These are phyloP conservation scores for Turnera subulata DNA, from an alignment of 345 rosid species.

Conservation along the genomic window DNA sequence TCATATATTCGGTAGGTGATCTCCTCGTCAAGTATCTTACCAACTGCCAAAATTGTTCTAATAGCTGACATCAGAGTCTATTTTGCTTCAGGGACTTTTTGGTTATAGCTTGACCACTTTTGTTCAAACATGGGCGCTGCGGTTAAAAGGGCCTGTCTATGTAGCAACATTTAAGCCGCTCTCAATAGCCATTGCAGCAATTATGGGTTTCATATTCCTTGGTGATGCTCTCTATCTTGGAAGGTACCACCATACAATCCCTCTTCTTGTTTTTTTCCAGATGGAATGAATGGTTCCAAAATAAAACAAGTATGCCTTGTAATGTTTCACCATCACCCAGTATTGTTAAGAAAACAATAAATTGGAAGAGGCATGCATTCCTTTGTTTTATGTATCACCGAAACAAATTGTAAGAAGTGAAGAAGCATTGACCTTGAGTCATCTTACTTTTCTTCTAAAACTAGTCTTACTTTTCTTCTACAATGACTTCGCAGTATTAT, in stretches of 20 bases:
- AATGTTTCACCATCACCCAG: too few relatives aligned
- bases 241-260: too few relatives aligned
- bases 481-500: slow-evolving; percentile 17
- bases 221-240: slow-evolving; percentile 27
- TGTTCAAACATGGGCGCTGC: slow-evolving; percentile 25
- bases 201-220: slow-evolving; percentile 14
- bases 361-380: too few relatives aligned
- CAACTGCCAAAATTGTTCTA: not conserved
- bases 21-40: not conserved
- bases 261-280: too few relatives aligned
- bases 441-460: too few relatives aligned
- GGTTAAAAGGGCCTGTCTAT: slow-evolving; percentile 23
- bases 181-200: slow-evolving; percentile 17
- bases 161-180: slow-evolving; percentile 34
- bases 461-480: too few relatives aligned
- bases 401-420: too few relatives aligned
- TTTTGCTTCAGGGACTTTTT: slow-evolving; percentile 15
- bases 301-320: too few relatives aligned
- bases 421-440: too few relatives aligned
- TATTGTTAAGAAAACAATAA: too few relatives aligned
- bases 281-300: too few relatives aligned
- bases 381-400: too few relatives aligned
- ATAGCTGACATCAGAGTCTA: not conserved
- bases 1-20: slow-evolving; percentile 23
- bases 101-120: slow-evolving; percentile 5